Evolutionary conservation across 768 basidiomycete genomes (phyloP).

Genomic region (Hysterangium stoloniferum): DNA sequence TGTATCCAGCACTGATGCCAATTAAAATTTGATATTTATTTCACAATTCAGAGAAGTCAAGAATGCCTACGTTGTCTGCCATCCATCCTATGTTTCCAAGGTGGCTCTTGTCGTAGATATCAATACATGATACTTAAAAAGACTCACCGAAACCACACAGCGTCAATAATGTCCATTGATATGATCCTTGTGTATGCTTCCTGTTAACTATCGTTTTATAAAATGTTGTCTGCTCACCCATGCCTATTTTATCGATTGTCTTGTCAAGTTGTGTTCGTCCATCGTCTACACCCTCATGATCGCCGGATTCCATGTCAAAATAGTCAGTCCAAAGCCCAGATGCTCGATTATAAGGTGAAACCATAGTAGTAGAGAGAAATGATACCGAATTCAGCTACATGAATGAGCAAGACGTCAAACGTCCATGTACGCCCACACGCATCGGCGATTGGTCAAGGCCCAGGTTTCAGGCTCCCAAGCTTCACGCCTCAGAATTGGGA

Average conservation of each 20-base stretch:
- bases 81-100: slow-evolving; percentile 60
- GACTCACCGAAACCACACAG: slow-evolving; percentile 83
- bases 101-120: not conserved
- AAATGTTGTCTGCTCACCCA: slow-evolving; percentile 60
- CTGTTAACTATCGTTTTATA: too few species aligned
- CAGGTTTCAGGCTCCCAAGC: too few species aligned
- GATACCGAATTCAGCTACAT: too few species aligned
- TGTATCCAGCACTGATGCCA: slow-evolving; percentile 82
- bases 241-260: slow-evolving; percentile 86
- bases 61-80: slow-evolving; percentile 72
- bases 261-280: slow-evolving; percentile 52
- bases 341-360: slow-evolving; percentile 4
- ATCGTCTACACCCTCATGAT: slow-evolving; percentile 22
- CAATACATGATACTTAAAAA: not conserved
- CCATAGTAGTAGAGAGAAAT: too few species aligned
- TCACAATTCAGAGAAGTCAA: slow-evolving; percentile 2
- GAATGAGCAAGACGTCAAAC: too few species aligned
- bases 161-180: slow-evolving; percentile 76
- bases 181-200: too few species aligned
- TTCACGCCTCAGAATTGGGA: too few species aligned
- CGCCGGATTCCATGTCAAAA: slow-evolving; percentile 1
- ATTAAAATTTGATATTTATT: slow-evolving; percentile 2
- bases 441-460: too few species aligned
- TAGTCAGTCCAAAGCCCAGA: slow-evolving; percentile 5
- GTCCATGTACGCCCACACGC: too few species aligned